phyloP scores from a whole-genome alignment of 176 grass and related monocot genomes.

The Coix lacrymajobi region DNA sequence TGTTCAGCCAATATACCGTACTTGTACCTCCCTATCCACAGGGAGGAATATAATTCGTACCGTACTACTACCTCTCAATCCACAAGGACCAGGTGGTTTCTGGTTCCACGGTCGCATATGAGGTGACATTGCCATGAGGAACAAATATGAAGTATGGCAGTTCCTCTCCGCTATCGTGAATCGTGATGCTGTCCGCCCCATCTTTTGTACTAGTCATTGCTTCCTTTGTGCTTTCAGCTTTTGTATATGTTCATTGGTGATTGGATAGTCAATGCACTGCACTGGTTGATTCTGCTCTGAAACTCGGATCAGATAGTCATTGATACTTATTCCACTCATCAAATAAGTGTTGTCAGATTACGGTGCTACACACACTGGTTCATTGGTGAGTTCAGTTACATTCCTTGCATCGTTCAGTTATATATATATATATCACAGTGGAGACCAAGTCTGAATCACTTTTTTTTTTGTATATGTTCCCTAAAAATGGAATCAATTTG shows the following conservation, averaged over 20 bases:
- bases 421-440: no score
- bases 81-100: background rate
- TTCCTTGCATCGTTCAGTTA: background rate
- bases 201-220: background rate
- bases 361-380: background rate
- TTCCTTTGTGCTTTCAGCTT: background rate
- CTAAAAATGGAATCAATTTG: background rate
- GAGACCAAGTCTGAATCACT: background rate
- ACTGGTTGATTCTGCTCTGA: background rate
- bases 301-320: background rate
- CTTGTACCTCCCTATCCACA: background rate
- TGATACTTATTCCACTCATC: background rate
- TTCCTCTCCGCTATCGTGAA: background rate
- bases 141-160: no score
- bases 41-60: no score
- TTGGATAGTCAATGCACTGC: background rate
- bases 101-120: background rate
- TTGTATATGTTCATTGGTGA: no score
- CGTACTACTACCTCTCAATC: background rate
- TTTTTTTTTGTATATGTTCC: no score
- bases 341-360: background rate
- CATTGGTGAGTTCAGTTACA: background rate
- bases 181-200: no score
- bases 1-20: background rate
- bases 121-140: background rate